Conservation (phyloP, 2,329 filamentous ascomycete genomes). For the Thielaviopsis musarum region DNA sequence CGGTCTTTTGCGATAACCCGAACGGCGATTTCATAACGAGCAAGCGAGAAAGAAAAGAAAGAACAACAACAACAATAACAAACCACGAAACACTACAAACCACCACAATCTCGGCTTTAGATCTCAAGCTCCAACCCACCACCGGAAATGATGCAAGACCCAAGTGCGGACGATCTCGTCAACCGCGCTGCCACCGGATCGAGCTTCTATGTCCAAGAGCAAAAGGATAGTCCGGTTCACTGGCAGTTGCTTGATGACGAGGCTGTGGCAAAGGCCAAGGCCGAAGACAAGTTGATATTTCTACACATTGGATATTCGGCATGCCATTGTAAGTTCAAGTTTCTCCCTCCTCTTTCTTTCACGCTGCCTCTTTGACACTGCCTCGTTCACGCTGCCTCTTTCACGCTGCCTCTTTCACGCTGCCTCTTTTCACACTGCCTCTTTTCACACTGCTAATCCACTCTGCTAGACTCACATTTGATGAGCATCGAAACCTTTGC, state of each 20-base stretch:
- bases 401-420: neutral
- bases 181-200: constrained; percentile 23
- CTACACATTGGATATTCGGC: constrained; percentile 89
- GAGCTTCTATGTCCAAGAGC: constrained; percentile 48
- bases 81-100: neutral
- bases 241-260: constrained; percentile 83
- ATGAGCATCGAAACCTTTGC: constrained; percentile 88
- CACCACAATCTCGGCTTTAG: too few species aligned
- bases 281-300: constrained; percentile 77
- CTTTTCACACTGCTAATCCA: constrained; percentile 13
- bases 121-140: neutral
- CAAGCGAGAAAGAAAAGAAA: neutral
- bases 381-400: constrained; percentile 4
- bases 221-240: constrained; percentile 65
- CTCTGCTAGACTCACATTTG: constrained; percentile 55
- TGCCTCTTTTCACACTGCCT: neutral
- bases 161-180: constrained; percentile 5
- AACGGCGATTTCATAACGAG: neutral
- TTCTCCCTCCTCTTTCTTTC: constrained; percentile 10
- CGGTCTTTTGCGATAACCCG: neutral
- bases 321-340: constrained; percentile 60
- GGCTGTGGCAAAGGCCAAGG: constrained; percentile 58
- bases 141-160: neutral
- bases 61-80: neutral
- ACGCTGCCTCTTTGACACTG: neutral